Conservation (phyloP, 805 yeast genomes). For the Starmerella tilneyi region DNA sequence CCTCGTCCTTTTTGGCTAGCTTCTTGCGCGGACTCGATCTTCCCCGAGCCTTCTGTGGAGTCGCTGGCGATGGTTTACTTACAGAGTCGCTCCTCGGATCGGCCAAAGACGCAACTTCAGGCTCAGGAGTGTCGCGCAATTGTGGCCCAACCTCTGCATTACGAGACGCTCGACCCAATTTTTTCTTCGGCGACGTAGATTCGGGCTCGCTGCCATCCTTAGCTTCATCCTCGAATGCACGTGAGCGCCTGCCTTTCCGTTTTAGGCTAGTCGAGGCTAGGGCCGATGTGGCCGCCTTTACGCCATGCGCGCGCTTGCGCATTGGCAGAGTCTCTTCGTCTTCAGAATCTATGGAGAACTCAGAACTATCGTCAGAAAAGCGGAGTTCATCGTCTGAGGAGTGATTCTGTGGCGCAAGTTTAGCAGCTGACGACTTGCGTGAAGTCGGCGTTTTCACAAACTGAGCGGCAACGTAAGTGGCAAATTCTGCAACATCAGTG, state of each 20-base stretch:
- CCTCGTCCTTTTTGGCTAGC: too few species aligned
- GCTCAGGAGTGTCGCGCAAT: too few species aligned
- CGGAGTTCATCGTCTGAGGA: background rate
- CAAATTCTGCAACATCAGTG: background rate
- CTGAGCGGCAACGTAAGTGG: background rate
- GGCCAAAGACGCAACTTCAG: too few species aligned
- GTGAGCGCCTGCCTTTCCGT: background rate
- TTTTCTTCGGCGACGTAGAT: too few species aligned
- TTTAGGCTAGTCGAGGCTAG: background rate
- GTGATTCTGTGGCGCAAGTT: background rate
- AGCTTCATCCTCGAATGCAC: too few species aligned
- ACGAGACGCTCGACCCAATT: too few species aligned
- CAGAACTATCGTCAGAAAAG: background rate
- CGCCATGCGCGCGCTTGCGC: background rate
- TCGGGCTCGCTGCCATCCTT: background rate
- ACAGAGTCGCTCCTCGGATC: too few species aligned
- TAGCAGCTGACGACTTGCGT: background rate
- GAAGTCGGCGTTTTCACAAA: background rate
- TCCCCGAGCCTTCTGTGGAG: too few species aligned
- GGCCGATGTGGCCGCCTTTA: background rate
- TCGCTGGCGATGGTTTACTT: too few species aligned
- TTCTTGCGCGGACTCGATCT: background rate
- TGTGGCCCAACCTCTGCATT: too few species aligned
- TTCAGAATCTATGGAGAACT: background rate
- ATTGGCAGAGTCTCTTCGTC: conserved; percentile 1